Evolutionary conservation across 2,329 filamentous ascomycete genomes (phyloP).

Genomic region (Falciphora oryzae): DNA sequence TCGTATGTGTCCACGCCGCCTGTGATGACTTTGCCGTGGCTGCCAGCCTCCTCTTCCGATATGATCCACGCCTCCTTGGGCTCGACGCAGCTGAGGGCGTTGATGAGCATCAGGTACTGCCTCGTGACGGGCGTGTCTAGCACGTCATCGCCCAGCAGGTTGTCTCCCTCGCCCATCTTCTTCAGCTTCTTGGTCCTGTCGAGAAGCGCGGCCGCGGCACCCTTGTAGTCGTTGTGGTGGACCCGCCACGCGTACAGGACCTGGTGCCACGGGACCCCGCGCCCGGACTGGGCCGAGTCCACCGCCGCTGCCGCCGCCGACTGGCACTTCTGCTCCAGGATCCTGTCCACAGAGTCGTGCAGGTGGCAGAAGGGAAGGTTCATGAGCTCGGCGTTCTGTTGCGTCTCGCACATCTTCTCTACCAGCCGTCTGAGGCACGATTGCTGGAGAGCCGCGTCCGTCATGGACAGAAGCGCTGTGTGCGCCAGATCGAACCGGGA

Average conservation of each 20-base stretch:
- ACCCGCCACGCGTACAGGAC: conserved; percentile 90
- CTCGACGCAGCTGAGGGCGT: conserved; percentile 81
- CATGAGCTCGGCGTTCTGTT: conserved; percentile 62
- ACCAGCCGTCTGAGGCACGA: conserved; percentile 66
- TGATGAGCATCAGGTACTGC: conserved; percentile 87
- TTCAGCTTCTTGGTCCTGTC: conserved; percentile 59
- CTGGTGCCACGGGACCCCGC: conserved; percentile 71
- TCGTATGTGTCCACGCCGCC: background rate
- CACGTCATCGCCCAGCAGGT: conserved; percentile 46
- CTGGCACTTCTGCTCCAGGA: conserved; percentile 68
- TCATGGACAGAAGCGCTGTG: conserved; percentile 67
- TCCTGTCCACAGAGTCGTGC: conserved; percentile 70
- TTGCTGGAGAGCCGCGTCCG: conserved; percentile 64
- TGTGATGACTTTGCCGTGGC: background rate
- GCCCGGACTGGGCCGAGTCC: conserved; percentile 46
- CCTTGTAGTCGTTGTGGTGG: conserved; percentile 78
- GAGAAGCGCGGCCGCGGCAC: conserved; percentile 58
- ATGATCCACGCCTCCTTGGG: conserved; percentile 78
- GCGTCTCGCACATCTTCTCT: conserved; percentile 62
- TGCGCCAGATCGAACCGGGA: conserved; percentile 80
- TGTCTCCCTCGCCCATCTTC: conserved; percentile 52
- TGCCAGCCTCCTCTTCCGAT: conserved; percentile 28
- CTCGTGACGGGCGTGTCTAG: conserved; percentile 62
- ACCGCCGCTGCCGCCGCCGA: conserved; percentile 27
- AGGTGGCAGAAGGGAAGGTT: conserved; percentile 74